Conservation (phyloP, 352 stramenopile genomes). For the Pythium volutum region DNA sequence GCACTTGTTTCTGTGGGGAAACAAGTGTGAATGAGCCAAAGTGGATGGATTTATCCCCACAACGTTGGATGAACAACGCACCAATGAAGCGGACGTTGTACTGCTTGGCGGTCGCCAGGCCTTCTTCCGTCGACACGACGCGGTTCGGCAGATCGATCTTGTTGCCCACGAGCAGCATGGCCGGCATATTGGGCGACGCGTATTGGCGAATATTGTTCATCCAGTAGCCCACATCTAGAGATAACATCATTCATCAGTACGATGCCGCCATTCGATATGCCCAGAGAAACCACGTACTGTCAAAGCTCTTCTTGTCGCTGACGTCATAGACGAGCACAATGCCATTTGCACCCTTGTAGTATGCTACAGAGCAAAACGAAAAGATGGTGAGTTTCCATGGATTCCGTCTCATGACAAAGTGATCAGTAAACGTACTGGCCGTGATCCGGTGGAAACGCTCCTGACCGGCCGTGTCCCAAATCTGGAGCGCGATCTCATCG, state of each 20-base stretch:
- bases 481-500: conserved; percentile 89
- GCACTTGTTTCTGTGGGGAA: conserved; percentile 76
- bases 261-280: no score
- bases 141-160: conserved; percentile 91
- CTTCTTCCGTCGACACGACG: conserved; percentile 74
- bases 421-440: conserved; percentile 76
- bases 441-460: conserved; percentile 94
- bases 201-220: conserved; percentile 95
- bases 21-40: not conserved
- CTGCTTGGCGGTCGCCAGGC: conserved; percentile 71
- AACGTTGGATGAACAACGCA: conserved; percentile 20
- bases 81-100: conserved; percentile 88
- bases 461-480: conserved; percentile 94
- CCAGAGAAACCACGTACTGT: conserved; percentile 55
- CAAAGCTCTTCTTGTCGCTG: conserved; percentile 88
- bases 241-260: not conserved
- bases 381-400: not conserved
- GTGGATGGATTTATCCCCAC: not conserved
- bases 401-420: not conserved
- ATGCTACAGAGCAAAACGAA: conserved; percentile 46
- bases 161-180: conserved; percentile 89
- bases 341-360: conserved; percentile 93
- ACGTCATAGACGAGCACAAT: conserved; percentile 95
- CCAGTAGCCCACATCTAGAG: conserved; percentile 91
- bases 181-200: conserved; percentile 66